Base-by-base conservation (phyloP, 805 yeast genomes). In the Scheffersomyces stipitis region DNA sequence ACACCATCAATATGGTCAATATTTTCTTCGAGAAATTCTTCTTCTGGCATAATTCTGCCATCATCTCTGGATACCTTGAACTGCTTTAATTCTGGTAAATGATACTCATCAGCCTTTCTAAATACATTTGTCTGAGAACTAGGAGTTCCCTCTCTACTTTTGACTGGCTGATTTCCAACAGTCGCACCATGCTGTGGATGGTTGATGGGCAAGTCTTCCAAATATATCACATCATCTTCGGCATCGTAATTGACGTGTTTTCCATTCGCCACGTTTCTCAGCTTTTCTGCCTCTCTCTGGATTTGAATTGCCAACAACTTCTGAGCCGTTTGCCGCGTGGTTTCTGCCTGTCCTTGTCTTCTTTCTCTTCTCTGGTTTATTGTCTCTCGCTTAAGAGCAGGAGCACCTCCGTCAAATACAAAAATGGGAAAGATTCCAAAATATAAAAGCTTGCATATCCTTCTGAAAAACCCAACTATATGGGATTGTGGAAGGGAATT, bases 351-450 rank as follows among this genome's bases (percentile, higher is more conserved):
- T 1, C 87, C 96, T 46, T 81, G 81, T 30, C 96, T 64, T 42
- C 86, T 63, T 50, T 85, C 86, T 46, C 78, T 75, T 45, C 99
- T 74, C 40, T 78, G 72, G 12, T 71, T 71, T 13, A 93, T 85
- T 0, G 96, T 91, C 40, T 80, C 80, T 44, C 81, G 69, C 65
- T 93, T 93, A 52, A 93, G 62, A 1, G 73, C 70, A 0, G 96
- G 96, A 0, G 95, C 96, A 1, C 93, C 96, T 18, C 98, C 98
- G 65, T 90, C 98, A 67, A 90, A 90, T 1, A 90, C 93, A 69
- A 90, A 90, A 4, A 90, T 83, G 0, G 98, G 98, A 34, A 68
- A 72, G 14, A 85, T 88, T 0, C 97, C 98, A 64, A 82, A 86
- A 57, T 79, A 93, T 16, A 93, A 60, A 42, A 93, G 63, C 51